Percentiles rank a stretch among this genome's conserved stretches.
Evolutionary conservation across 1,284 basidiomycete genomes (phyloP).

Genomic region (Filobasidium uniguttulatum): DNA sequence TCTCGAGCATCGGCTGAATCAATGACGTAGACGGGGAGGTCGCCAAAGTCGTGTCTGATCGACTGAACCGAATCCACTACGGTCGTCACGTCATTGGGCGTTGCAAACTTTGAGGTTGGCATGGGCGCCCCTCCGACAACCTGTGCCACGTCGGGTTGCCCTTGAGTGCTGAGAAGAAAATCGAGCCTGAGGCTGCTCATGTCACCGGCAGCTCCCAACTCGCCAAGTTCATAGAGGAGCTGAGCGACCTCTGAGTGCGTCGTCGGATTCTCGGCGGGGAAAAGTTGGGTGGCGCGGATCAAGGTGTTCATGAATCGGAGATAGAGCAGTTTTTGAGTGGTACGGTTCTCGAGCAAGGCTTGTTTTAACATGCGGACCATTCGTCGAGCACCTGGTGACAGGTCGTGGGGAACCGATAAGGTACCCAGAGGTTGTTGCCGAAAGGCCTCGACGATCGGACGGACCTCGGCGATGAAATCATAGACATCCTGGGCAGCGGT

Average conservation of each 20-base stretch:
- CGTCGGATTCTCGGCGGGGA: constrained; percentile 34
- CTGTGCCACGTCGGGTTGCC: constrained; percentile 16
- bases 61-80: constrained; percentile 35
- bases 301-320: constrained; percentile 45
- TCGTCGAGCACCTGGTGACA: constrained; percentile 2
- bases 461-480: constrained; percentile 22
- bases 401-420: not conserved
- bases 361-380: constrained; percentile 55
- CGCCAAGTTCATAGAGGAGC: constrained; percentile 53
- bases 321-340: constrained; percentile 54
- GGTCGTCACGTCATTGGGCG: not conserved
- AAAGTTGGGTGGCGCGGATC: constrained; percentile 46
- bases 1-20: constrained; percentile 73
- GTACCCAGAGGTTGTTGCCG: constrained; percentile 8
- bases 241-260: constrained; percentile 38
- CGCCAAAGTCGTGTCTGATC: constrained; percentile 72
- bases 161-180: not conserved
- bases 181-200: constrained; percentile 20
- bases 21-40: constrained; percentile 72
- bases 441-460: constrained; percentile 17
- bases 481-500: constrained; percentile 41
- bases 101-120: constrained; percentile 1
- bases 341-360: constrained; percentile 48
- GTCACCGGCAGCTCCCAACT: constrained; percentile 56
- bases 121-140: constrained; percentile 18